These are phyloP conservation scores for Camellia granthamiana DNA, from an alignment of 148 eudicot species.

Conservation along the genomic window DNA sequence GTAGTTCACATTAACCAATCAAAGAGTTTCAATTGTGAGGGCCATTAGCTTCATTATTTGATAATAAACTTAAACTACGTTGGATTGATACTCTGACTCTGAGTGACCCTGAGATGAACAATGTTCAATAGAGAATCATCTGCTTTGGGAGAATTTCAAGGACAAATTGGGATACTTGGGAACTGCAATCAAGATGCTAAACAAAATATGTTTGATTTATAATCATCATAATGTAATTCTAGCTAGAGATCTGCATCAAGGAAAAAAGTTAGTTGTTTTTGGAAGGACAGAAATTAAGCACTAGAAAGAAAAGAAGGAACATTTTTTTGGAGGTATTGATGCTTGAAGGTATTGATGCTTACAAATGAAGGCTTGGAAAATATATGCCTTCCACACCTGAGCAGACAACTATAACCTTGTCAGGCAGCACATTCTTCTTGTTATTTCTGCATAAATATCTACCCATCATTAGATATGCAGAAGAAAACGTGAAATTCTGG, in stretches of 20 bases:
- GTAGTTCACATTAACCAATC: no score
- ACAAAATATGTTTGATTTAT: no score
- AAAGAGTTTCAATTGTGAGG: no score
- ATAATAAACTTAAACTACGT: neutral
- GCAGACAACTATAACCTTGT: constrained; percentile 73
- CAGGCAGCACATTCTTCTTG: constrained; percentile 53
- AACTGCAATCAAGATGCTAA: neutral
- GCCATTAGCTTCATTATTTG: no score
- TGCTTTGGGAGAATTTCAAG: neutral
- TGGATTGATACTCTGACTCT: neutral
- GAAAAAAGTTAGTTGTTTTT: neutral
- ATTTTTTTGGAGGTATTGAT: no score
- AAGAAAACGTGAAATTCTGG: neutral
- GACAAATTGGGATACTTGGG: neutral
- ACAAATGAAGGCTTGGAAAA: constrained; percentile 74
- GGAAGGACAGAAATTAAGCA: no score
- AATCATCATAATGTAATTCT: neutral
- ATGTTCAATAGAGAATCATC: neutral
- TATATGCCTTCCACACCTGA: constrained; percentile 72
- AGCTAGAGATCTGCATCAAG: neutral
- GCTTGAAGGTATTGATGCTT: constrained; percentile 26
- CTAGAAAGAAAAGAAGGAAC: no score
- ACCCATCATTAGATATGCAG: constrained; percentile 7
- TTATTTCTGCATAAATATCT: constrained; percentile 34
- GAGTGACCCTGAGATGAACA: no score